Conservation (phyloP, 2,329 filamentous ascomycete species). For the Escovopsis sp. region DNA sequence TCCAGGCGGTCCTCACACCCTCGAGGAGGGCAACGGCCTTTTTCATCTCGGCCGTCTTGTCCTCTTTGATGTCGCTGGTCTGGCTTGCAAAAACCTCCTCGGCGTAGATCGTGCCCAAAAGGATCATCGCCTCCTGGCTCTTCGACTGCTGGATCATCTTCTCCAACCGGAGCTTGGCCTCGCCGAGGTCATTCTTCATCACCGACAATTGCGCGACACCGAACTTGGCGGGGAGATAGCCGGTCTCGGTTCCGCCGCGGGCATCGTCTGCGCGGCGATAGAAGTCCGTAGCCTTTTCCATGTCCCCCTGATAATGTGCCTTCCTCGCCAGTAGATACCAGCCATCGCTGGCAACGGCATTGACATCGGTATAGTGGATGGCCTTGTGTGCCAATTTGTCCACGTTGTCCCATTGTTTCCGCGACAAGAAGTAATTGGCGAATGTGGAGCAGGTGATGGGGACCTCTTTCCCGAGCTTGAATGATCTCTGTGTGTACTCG, state of each 20-base stretch:
- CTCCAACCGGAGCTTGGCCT: constrained; percentile 84
- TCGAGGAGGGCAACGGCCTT: constrained; percentile 81
- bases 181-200: constrained; percentile 68
- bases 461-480: constrained; percentile 83
- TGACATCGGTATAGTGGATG: constrained; percentile 91
- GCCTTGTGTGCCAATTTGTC: constrained; percentile 82
- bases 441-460: constrained; percentile 86
- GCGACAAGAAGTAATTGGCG: constrained; percentile 74
- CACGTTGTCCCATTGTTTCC: constrained; percentile 66
- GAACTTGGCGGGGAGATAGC: constrained; percentile 89
- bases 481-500: constrained; percentile 83
- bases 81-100: constrained; percentile 84
- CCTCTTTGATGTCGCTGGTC: constrained; percentile 58
- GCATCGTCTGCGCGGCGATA: constrained; percentile 87
- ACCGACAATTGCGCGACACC: constrained; percentile 83
- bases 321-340: constrained; percentile 92
- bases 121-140: constrained; percentile 74
- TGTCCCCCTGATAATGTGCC: constrained; percentile 69
- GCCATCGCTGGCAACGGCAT: constrained; percentile 90
- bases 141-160: constrained; percentile 84
- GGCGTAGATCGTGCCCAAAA: constrained; percentile 82
- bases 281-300: constrained; percentile 63
- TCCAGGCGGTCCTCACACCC: constrained; percentile 75
- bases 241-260: constrained; percentile 76
- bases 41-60: constrained; percentile 71